These are phyloP conservation scores for Pyricularia sp. DNA, from an alignment of 2,329 filamentous ascomycete genomes.

Conservation along the genomic window DNA sequence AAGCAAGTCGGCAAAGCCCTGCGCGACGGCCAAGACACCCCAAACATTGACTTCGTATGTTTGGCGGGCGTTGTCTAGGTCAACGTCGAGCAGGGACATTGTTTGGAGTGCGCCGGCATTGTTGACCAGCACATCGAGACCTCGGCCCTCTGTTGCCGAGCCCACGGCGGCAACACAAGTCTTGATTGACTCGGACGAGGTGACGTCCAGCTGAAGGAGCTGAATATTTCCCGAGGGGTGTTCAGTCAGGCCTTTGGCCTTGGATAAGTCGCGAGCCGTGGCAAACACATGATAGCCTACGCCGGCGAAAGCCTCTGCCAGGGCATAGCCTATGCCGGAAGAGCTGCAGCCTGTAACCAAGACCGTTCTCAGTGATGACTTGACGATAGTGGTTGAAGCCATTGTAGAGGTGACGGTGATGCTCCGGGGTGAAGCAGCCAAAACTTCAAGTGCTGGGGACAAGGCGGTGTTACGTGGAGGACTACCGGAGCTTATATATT, in stretches of 20 bases:
- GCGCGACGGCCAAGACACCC: constrained; percentile 26
- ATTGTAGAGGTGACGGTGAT: neutral
- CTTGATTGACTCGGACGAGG: constrained; percentile 21
- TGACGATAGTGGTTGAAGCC: neutral
- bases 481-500: too few relatives aligned
- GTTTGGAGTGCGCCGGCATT: constrained; percentile 26
- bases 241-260: constrained; percentile 15
- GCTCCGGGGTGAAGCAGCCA: neutral
- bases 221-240: constrained; percentile 23
- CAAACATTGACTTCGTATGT: constrained; percentile 29
- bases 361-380: constrained; percentile 19
- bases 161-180: constrained; percentile 21
- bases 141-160: constrained; percentile 21
- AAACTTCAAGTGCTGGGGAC: neutral
- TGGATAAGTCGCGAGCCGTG: constrained; percentile 24
- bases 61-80: constrained; percentile 16
- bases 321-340: constrained; percentile 29
- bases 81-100: constrained; percentile 23
- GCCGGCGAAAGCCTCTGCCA: constrained; percentile 27
- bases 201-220: constrained; percentile 31
- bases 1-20: constrained; percentile 27
- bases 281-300: constrained; percentile 29
- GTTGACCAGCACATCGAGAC: constrained; percentile 33
- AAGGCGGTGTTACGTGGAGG: too few relatives aligned
- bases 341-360: constrained; percentile 28